Evolutionary conservation across 257 asterid species (phyloP).

Genomic region (Przewalskia tangutica): DNA sequence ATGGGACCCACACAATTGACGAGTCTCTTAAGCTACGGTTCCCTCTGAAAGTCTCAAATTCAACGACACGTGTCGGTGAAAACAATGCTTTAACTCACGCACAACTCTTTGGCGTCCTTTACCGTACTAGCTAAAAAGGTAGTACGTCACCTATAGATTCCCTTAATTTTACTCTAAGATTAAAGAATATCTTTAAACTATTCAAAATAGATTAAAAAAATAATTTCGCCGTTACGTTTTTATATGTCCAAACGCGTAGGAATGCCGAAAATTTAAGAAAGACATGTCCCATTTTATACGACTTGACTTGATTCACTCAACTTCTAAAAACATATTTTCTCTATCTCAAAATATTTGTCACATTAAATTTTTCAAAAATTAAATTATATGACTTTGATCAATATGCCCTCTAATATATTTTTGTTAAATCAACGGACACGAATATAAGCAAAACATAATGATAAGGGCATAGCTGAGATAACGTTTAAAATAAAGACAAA

Average conservation of each 20-base stretch:
- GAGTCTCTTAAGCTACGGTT: neutral
- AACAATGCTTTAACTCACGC: neutral
- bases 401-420: no score
- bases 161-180: neutral
- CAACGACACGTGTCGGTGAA: neutral
- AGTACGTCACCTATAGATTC: neutral
- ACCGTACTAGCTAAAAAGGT: conserved; percentile 4
- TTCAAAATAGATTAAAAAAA: no score
- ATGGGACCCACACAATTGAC: neutral
- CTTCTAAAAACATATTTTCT: neutral
- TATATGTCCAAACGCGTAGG: no score
- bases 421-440: no score
- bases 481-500: no score
- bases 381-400: no score
- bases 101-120: neutral
- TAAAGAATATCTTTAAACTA: no score
- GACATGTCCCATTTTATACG: neutral
- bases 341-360: no score
- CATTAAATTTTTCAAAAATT: no score
- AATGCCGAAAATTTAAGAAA: neutral
- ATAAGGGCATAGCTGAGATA: no score
- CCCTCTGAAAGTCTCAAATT: neutral
- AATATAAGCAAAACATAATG: no score
- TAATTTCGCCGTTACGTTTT: no score
- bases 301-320: neutral